Base-by-base conservation (phyloP, 306 rosid genomes). In the Psophocarpus tetragonolobus region DNA sequence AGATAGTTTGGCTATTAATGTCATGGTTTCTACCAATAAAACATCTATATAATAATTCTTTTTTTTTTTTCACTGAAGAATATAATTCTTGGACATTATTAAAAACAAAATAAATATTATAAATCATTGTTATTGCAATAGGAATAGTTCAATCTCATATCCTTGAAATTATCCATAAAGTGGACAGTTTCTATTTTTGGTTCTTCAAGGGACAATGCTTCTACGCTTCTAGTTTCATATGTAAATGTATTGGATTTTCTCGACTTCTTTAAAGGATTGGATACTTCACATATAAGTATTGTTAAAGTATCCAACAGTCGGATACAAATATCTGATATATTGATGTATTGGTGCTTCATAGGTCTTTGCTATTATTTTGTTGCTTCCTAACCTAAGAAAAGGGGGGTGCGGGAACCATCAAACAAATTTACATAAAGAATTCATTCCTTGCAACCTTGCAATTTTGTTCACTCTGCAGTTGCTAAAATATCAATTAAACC, bases 401-500 rank as follows among this genome's bases (percentile, higher is more conserved):
- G 24, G 24, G 7, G 14, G 5, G 11, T 33, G 27, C 41, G 67
- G 5, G 21, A 73, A 73, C 30, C 50, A 4, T 65, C 64, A 17
- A 45, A 41, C 42, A 44, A 26, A 53, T 24, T 23, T 29, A 42
- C 27, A 50, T 3, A 58, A 18, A 77, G 39, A 82, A 76, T 15
- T 10, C 54, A 53, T 24, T 41, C 20, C 57, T 61, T 15, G 30
- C 44, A 69, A 71, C 68, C 21, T 76, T 60, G 66, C 54, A 65
- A 64, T 39, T 73, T 54, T 29, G 69, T 65, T 66, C 61, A 32
- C 17, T 30, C 27, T 23, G 38, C 80, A 30, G 18, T 54, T 65
- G 75, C 21, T 73, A 80, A 53, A 18, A 53, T 26, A 67, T 48
- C 36, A 60, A 68, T 13, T 73, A 48, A 53, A 58, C 36, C 18